A percentile compares a stretch with the other conserved stretches of the same genome.
Conservation (phyloP, 1,284 basidiomycete species). For the Phylloboletellus chloephorus region DNA sequence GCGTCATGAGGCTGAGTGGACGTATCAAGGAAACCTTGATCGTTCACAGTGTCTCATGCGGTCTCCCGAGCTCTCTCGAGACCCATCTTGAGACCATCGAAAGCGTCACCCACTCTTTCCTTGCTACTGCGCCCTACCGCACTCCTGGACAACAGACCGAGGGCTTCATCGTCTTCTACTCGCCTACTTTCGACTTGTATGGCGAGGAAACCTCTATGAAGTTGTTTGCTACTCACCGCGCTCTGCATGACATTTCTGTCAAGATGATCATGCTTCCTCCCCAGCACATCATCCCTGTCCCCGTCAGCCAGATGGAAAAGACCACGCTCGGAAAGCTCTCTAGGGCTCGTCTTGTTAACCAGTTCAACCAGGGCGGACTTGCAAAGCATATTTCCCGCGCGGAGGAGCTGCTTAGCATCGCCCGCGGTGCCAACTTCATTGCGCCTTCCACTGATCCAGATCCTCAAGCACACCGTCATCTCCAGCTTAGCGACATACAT, state of each 20-base stretch:
- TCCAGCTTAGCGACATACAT: constrained; percentile 28
- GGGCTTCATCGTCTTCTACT: constrained; percentile 24
- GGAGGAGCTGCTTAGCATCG: constrained; percentile 26
- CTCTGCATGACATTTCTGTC: constrained; percentile 19
- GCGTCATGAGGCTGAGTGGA: constrained; percentile 33
- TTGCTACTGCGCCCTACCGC: constrained; percentile 30
- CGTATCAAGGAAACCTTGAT: constrained; percentile 39
- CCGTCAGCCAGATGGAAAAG: constrained; percentile 25
- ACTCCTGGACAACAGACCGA: constrained; percentile 24
- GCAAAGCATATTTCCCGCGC: constrained; percentile 26
- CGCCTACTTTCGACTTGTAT: constrained; percentile 21
- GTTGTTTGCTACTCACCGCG: constrained; percentile 16
- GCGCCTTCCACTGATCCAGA: constrained; percentile 30
- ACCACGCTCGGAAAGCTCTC: constrained; percentile 33
- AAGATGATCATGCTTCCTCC: constrained; percentile 27
- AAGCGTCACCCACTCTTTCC: constrained; percentile 31
- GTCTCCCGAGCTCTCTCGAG: constrained; percentile 35
- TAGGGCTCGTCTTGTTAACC: constrained; percentile 24
- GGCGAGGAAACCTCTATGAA: constrained; percentile 15
- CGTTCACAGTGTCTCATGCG: constrained; percentile 39
- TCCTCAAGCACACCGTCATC: constrained; percentile 35
- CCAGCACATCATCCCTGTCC: constrained; percentile 20
- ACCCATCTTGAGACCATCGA: constrained; percentile 35
- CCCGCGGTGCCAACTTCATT: constrained; percentile 24
- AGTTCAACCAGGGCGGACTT: constrained; percentile 28